Evolutionary conservation across 1,284 basidiomycete genomes (phyloP).

Genomic region (Agaricales sp.): DNA sequence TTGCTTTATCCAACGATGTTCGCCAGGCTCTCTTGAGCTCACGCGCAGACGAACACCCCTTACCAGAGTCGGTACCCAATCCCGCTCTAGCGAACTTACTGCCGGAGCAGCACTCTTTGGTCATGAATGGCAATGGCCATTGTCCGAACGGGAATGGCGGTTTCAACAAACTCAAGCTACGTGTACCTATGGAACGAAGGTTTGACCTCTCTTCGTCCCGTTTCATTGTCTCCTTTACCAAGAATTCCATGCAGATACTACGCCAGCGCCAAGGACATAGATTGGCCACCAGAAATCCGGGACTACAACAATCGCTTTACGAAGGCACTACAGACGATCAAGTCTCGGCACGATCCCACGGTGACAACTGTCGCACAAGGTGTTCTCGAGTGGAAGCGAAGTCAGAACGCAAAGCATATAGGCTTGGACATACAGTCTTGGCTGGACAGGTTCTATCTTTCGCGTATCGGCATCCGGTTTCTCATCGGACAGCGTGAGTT

Average conservation of each 20-base stretch:
- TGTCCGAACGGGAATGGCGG: slow-evolving; percentile 25
- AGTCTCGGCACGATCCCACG: slow-evolving; percentile 92
- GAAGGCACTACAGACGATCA: slow-evolving; percentile 80
- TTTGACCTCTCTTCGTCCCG: slow-evolving; percentile 19
- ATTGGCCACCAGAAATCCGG: slow-evolving; percentile 88
- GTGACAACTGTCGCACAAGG: slow-evolving; percentile 96
- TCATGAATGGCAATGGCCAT: slow-evolving; percentile 17
- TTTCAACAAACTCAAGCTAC: slow-evolving; percentile 47
- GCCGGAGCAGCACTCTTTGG: slow-evolving; percentile 6
- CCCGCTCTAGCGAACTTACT: slow-evolving; percentile 36
- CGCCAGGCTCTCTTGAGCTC: slow-evolving; percentile 56
- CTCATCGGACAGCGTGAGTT: slow-evolving; percentile 84
- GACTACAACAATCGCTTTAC: slow-evolving; percentile 95
- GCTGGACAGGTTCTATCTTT: slow-evolving; percentile 97
- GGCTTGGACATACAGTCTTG: slow-evolving; percentile 90
- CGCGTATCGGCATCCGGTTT: slow-evolving; percentile 93
- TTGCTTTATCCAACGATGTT: slow-evolving; percentile 58
- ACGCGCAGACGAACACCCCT: slow-evolving; percentile 27
- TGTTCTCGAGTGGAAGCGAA: slow-evolving; percentile 72
- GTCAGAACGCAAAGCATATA: slow-evolving; percentile 49
- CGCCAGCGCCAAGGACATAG: slow-evolving; percentile 55
- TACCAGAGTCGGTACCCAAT: slow-evolving; percentile 66
- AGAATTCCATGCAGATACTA: slow-evolving; percentile 59
- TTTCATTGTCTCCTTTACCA: slow-evolving; percentile 4
- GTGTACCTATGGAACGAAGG: slow-evolving; percentile 69